Base-by-base conservation (phyloP, 345 rosid species). In the Laguncularia racemosa region DNA sequence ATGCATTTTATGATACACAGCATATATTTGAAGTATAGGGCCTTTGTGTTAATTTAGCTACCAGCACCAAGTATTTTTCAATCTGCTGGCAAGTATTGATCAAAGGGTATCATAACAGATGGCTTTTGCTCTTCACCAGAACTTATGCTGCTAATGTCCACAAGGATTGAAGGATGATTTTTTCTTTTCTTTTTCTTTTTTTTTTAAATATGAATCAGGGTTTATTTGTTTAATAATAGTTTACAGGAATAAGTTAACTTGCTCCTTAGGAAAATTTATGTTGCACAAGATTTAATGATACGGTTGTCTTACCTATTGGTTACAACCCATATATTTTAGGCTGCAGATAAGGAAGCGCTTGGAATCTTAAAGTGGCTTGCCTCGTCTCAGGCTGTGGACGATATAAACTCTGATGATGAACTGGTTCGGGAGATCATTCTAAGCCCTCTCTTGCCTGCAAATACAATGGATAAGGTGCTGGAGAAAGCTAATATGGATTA, bases 401-500 rank as follows among this genome's bases (percentile, higher is more conserved):
- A 93, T 65, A 74, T 93, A 71, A 85, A 86, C 70, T 89, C 96
- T 21, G 98, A 92, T 71, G 98, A 92, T 81, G 98, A 93, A 71
- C 80, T 89, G 73, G 78, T 76, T 60, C 70, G 79, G 48, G 97
- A 84, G 68, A 77, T 83, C 46, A 82, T 93, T 68, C 78, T 93
- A 75, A 81, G 83, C 61, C 99, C 96, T 53, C 64, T 86, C 46
- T 64, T 92, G 56, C 96, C 93, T 64, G 65, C 81, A 76, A 71
- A 77, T 38, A 81, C 82, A 58, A 65, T 85, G 52, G 83, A 80
- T 57, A 79, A 77, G 71, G 84, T 79, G 62, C 80, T 92, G 59
- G 96, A 86, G 76, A 83, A 75, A 75, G 99, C 95, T 51, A 80
- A 72, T 73, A 74, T 62, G 19, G 96, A 93, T 63, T 86, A 78